Base-by-base conservation (phyloP, 73 alveolate genomes). In the Blepharisma stoltei region DNA sequence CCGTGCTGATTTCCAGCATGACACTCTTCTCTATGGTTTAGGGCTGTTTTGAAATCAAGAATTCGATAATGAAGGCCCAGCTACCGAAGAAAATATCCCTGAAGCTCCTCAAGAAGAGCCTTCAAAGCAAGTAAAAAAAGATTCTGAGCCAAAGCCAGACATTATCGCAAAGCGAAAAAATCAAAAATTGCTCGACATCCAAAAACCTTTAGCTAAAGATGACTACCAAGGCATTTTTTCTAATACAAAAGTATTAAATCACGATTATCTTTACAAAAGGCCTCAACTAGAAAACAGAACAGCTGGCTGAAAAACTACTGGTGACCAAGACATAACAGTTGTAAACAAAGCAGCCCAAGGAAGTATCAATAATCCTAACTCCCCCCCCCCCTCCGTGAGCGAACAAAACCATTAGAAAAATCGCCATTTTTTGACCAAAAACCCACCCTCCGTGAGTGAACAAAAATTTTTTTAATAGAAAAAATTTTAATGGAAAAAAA, bases 1-100 rank as follows among this genome's bases (percentile, higher is more conserved):
- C 73, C 73, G 73, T 18, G 73, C 73, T 18, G 73, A 60, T 60
- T 60, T 60, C 5, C 73, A 60, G 14, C 23, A 60, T 25, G 73
- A 60, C 73, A 60, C 73, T 9, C 73, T 60, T 20, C 73, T 60
- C 46, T 60, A 60, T 25, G 73, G 73, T 25, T 38, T 60, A 14
- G 73, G 73, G 45, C 2, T 60, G 73, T 60, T 60, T 25, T 60
- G 73, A 38, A 14, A 14, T 3, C 73, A 60, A 5, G 73, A 60
- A 25, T 20, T 32, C 41, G 41, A 32, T 1, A 32, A 32, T 32
- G 41, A 32, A 32, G 41, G 41, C 0, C 5, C 3, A 32, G 41
- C 41, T 32, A 32, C 73, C 73, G 73, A 60, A 60, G 73, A 60
- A 25, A 38, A 60, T 60, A 18, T 60, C 2, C 37, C 11, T 0